Evolutionary conservation across 179 eudicot species (phyloP), one percentile per base, ranked within the genome.

Genomic region (Silene vulgaris): DNA sequence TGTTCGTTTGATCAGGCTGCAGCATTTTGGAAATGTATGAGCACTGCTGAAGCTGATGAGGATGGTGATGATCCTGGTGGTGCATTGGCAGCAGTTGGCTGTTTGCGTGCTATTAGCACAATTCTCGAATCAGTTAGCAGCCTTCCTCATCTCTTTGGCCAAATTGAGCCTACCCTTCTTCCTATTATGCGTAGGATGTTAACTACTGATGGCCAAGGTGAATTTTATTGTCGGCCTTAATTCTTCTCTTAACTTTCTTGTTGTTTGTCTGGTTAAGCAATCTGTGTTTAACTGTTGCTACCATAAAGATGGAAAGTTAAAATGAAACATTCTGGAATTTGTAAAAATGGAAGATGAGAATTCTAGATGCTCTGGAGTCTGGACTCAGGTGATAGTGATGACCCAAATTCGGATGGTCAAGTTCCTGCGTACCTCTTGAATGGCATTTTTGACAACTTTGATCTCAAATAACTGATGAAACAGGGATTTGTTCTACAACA

Each of bases 191-290:
- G 87, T 4, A 88, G 91, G 83, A 96, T 96, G 99, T 84, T 96
- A 81, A 96, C 99, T 65, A 88, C 97, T 60, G 99, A 93, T 88
- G 99, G 99, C 32, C 99, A 96, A 88, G 99, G 99, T 96, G 74
- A 40, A 61, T 43, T 9, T 80, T 72, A 21, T 72, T 73, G 37
- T 29, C 29, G n/a, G 20, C 13, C 12, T 8, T 60, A 19, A 23
- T 74, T 73, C 23, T 16, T 17, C 65, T 65, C 56, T 26, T 45
- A n/a, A 48, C 16, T 37, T 17, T 32, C 1, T 45, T 45, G 2
- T 52, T 8, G 35, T 48, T 72, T 64, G 7, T 14, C 21, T 23
- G 0, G 9, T 56, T 75, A 7, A 65, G n/a, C 13, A 43, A 11
- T 69, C 29, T 69, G 17, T 48, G 60, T 45, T 13, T 45, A 45